Base-by-base conservation (phyloP, 202 grass and related monocot species). In the Zizania palustris region DNA sequence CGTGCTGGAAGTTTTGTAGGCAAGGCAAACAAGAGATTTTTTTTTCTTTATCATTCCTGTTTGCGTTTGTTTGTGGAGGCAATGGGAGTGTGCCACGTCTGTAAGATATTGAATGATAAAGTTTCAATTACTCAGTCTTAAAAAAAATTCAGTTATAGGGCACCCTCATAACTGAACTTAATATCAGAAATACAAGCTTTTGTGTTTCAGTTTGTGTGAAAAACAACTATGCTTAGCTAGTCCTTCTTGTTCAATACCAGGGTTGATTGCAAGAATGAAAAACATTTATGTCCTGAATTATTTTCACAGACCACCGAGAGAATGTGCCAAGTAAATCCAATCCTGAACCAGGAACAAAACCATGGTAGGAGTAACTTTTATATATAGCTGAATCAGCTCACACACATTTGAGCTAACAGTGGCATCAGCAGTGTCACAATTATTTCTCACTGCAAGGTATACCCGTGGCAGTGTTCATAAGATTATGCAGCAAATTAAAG, bases 381-480 rank as follows among this genome's bases (percentile, higher is more conserved):
- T 11, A 63, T 61, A 43, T 66, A 67, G 51, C 49, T 75, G 45
- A 74, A 69, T 46, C 36, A 69, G 54, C 33, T 88, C 75, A 83
- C 28, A 75, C 49, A 75, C 19, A 71, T 35, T 60, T 51, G 38
- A 68, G 74, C 54, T 67, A 68, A 72, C 10, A 48, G 39, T 64
- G 43, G 13, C 65, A 70, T 67, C 77, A 80, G 75, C 75, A 84
- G 80, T 49, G 80, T 88, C 39, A 41, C 49, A 75, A 36, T 64
- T 77, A 65, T 82, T 65, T 42, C 22, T 79, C 85, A 80, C 75
- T 75, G 80, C 80, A 75, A 72, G n/a, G 63, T 79, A 60, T 57
- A 79, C 22, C 6, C 13, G 11, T 56, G 46, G 33, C 64, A 84
- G 14, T 63, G 48, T 83, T 67, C 63, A 34, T 45, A 49, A 64